These are phyloP conservation scores for Acorus calamus DNA, from an alignment of 106 monocot genomes.

Conservation along the genomic window DNA sequence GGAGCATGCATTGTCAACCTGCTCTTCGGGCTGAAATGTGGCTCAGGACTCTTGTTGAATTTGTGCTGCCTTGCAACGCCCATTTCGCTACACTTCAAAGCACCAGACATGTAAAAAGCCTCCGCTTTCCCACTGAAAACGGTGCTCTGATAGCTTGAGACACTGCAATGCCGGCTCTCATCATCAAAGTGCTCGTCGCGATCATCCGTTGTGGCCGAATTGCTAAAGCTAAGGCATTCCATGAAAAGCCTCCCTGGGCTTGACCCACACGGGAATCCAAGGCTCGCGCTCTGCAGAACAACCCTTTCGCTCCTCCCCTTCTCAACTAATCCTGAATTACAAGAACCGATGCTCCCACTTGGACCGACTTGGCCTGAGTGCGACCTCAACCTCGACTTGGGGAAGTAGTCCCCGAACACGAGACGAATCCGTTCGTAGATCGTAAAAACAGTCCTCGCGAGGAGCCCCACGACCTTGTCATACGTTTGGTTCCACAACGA, in stretches of 20 bases:
- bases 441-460: slow-evolving; percentile 67
- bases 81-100: no score
- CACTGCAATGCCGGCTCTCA: slow-evolving; percentile 14
- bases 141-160: slow-evolving; percentile 7
- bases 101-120: no score
- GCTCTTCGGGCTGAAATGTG: slow-evolving; percentile 43
- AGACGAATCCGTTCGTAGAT: slow-evolving; percentile 40
- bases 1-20: slow-evolving; percentile 42
- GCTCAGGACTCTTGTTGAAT: slow-evolving; percentile 4
- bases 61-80: slow-evolving; percentile 1
- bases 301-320: background rate
- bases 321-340: background rate
- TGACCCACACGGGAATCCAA: slow-evolving; percentile 40
- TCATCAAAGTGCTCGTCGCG: slow-evolving; percentile 17
- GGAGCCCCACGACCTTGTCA: slow-evolving; percentile 57
- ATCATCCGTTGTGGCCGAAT: slow-evolving; percentile 24
- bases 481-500: slow-evolving; percentile 82
- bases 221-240: slow-evolving; percentile 67
- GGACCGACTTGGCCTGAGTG: no score
- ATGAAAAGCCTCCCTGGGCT: slow-evolving; percentile 55
- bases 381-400: background rate
- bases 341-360: no score
- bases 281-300: slow-evolving; percentile 18
- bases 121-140: slow-evolving; percentile 16
- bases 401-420: slow-evolving; percentile 41